phyloP scores from a whole-genome alignment of 768 basidiomycete genomes.

The Trametes punicea region DNA sequence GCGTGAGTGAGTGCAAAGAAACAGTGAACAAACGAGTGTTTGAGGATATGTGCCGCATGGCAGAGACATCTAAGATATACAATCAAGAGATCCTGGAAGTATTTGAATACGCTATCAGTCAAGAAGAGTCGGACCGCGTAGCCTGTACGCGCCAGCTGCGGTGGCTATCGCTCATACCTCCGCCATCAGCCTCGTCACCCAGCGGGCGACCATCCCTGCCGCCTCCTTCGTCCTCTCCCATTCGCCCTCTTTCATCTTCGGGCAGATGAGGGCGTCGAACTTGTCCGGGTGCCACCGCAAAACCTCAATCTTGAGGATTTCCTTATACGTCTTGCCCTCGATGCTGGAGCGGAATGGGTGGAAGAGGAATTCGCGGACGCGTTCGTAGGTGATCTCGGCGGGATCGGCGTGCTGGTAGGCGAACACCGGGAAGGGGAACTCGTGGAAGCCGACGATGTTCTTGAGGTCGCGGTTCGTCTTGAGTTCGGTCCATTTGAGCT shows the following conservation, averaged over 20 bases:
- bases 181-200: slow-evolving; percentile 2
- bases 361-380: slow-evolving; percentile 39
- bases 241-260: background rate
- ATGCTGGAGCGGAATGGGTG: slow-evolving; percentile 32
- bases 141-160: background rate
- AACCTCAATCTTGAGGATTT: slow-evolving; percentile 42
- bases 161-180: background rate
- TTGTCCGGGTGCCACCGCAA: slow-evolving; percentile 58
- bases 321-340: slow-evolving; percentile 33
- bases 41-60: no score
- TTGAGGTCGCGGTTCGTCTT: slow-evolving; percentile 7
- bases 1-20: background rate
- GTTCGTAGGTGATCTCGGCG: slow-evolving; percentile 35
- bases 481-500: slow-evolving; percentile 15
- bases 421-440: slow-evolving; percentile 46
- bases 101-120: background rate
- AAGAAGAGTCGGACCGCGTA: background rate
- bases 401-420: slow-evolving; percentile 13
- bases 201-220: slow-evolving; percentile 4
- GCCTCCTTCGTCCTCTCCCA: slow-evolving; percentile 10
- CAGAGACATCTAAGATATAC: no score
- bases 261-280: slow-evolving; percentile 32
- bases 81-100: no score
- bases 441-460: slow-evolving; percentile 18
- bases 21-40: background rate